Conservation (phyloP, 2,329 filamentous ascomycete species). For the Fusarium sp. region DNA sequence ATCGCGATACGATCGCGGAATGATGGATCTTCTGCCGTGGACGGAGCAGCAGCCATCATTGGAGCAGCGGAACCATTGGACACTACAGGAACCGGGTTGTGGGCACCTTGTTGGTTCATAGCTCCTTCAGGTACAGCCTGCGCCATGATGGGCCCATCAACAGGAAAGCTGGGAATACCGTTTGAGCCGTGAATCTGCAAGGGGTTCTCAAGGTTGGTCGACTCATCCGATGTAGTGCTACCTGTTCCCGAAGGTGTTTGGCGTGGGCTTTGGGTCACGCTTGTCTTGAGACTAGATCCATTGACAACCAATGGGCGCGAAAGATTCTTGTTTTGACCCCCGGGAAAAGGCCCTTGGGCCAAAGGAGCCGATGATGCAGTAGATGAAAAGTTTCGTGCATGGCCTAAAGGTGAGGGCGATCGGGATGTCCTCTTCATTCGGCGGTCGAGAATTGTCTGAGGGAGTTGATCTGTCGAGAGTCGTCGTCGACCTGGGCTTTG, state of each 20-base stretch:
- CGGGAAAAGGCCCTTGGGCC: conserved; percentile 50
- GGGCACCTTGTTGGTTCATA: conserved; percentile 24
- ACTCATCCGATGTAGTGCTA: conserved; percentile 37
- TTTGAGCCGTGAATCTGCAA: conserved; percentile 40
- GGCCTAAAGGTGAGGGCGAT: conserved; percentile 65
- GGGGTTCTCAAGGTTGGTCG: conserved; percentile 40
- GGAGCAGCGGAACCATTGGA: conserved; percentile 49
- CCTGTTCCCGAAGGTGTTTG: conserved; percentile 26
- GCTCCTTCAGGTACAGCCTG: conserved; percentile 18
- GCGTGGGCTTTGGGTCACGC: conserved; percentile 40
- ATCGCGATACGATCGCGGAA: conserved; percentile 54
- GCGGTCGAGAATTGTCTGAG: conserved; percentile 63
- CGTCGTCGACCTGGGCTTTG: conserved; percentile 54
- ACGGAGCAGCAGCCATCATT: conserved; percentile 29
- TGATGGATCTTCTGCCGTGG: conserved; percentile 49
- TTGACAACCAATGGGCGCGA: conserved; percentile 64
- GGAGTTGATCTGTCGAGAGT: conserved; percentile 63
- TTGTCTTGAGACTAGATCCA: conserved; percentile 54
- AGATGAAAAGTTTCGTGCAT: conserved; percentile 56
- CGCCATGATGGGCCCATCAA: conserved; percentile 20
- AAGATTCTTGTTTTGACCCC: conserved; percentile 46
- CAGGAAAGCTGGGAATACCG: conserved; percentile 13
- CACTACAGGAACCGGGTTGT: conserved; percentile 46
- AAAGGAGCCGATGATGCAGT: conserved; percentile 53
- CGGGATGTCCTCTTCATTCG: conserved; percentile 63